phyloP scores from a whole-genome alignment of 306 rosid genomes.

The Delonix regia region DNA sequence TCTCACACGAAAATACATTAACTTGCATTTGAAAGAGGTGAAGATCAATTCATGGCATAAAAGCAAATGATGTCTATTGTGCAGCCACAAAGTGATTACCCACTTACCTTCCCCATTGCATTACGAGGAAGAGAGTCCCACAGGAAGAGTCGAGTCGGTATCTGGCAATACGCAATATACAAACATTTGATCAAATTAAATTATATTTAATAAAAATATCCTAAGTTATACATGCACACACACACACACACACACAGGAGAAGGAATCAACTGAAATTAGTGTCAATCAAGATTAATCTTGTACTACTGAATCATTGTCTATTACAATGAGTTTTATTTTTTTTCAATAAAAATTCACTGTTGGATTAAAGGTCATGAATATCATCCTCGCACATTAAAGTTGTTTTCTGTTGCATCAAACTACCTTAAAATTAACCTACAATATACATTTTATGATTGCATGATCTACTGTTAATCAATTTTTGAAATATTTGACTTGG shows the following conservation, averaged over 20 bases:
- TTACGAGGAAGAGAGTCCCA: constrained; percentile 88
- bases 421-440: too few relatives aligned
- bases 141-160: constrained; percentile 65
- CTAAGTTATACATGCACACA: too few relatives aligned
- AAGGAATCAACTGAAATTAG: background rate
- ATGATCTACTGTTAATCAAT: too few relatives aligned
- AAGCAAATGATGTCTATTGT: background rate
- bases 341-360: too few relatives aligned
- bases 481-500: too few relatives aligned
- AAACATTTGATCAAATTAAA: constrained; percentile 16
- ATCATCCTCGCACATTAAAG: too few relatives aligned
- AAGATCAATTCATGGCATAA: background rate
- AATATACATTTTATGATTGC: too few relatives aligned
- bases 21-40: background rate
- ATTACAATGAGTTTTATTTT: too few relatives aligned
- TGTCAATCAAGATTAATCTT: background rate
- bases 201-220: too few relatives aligned
- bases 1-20: constrained; percentile 27
- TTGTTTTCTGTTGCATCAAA: too few relatives aligned
- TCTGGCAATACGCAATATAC: constrained; percentile 49
- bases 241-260: background rate
- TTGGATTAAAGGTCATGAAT: too few relatives aligned
- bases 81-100: constrained; percentile 12
- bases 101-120: constrained; percentile 95
- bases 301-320: too few relatives aligned